These are phyloP conservation scores for Pleurotus sapidus DNA, from an alignment of 768 basidiomycete species.

Conservation along the genomic window DNA sequence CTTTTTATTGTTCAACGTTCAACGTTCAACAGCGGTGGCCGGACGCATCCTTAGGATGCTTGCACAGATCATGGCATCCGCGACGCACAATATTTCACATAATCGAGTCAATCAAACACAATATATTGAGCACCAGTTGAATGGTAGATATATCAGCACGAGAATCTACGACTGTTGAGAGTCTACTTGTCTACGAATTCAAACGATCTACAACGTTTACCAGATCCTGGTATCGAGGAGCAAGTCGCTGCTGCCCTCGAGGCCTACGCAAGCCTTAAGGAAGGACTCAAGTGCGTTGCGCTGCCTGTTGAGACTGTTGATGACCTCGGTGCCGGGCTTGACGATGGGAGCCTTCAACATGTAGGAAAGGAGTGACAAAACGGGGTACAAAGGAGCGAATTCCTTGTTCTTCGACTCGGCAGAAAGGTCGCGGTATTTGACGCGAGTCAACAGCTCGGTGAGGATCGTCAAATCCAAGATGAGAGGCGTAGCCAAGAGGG, in stretches of 20 bases:
- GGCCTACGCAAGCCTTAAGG: slow-evolving; percentile 90
- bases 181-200: background rate
- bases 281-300: slow-evolving; percentile 91
- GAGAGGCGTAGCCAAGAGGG: slow-evolving; percentile 91
- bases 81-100: too few relatives aligned
- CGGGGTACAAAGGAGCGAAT: slow-evolving; percentile 84
- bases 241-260: slow-evolving; percentile 82
- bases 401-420: slow-evolving; percentile 42
- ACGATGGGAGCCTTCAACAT: slow-evolving; percentile 99
- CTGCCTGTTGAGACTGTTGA: slow-evolving; percentile 95
- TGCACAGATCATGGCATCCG: too few relatives aligned
- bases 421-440: slow-evolving; percentile 74
- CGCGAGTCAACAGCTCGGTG: slow-evolving; percentile 89
- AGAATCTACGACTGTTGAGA: background rate
- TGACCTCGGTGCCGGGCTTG: slow-evolving; percentile 90
- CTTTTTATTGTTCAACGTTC: too few relatives aligned
- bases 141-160: background rate
- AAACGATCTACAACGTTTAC: slow-evolving; percentile 42
- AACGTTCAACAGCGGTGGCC: too few relatives aligned
- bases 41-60: too few relatives aligned
- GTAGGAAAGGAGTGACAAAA: slow-evolving; percentile 90
- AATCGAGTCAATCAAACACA: too few relatives aligned
- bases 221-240: slow-evolving; percentile 86
- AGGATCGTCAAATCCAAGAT: slow-evolving; percentile 94
- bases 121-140: slow-evolving; percentile 2